Evolutionary conservation across 176 grass and related monocot species (phyloP).

Genomic region (Avena sativa): DNA sequence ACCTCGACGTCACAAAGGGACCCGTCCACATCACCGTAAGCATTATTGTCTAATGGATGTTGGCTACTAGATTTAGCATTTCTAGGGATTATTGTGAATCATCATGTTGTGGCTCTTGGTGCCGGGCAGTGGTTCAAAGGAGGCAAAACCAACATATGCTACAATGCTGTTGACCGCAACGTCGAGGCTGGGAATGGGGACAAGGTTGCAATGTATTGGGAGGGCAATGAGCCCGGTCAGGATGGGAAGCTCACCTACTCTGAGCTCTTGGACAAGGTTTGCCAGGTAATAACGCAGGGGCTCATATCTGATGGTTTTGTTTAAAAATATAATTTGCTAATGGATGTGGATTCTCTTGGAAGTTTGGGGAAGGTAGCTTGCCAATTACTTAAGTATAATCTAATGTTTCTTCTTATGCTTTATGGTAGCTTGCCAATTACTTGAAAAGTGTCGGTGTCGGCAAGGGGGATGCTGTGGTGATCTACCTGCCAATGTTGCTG

Average conservation of each 20-base stretch:
- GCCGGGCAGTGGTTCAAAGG: constrained; percentile 88
- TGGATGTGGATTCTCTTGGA: constrained; percentile 33
- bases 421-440: constrained; percentile 85
- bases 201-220: constrained; percentile 89
- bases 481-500: constrained; percentile 97
- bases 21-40: constrained; percentile 68
- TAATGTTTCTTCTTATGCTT: constrained; percentile 31
- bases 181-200: constrained; percentile 74
- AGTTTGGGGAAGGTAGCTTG: constrained; percentile 1
- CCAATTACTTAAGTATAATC: not conserved
- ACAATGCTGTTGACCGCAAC: constrained; percentile 88
- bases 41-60: not conserved
- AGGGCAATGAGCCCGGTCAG: constrained; percentile 73
- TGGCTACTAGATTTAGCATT: constrained; percentile 37
- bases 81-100: constrained; percentile 11
- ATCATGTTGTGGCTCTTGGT: constrained; percentile 30
- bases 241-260: constrained; percentile 82
- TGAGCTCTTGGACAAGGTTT: constrained; percentile 90
- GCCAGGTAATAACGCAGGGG: constrained; percentile 72
- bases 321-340: not conserved
- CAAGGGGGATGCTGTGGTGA: constrained; percentile 87
- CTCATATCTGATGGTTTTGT: constrained; percentile 18
- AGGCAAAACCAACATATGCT: constrained; percentile 89
- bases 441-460: constrained; percentile 77
- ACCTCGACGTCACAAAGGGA: constrained; percentile 76